Percentiles rank a stretch among this genome's conserved stretches.
Conservation (phyloP, 805 yeast genomes). For the Candida xyloterini region DNA sequence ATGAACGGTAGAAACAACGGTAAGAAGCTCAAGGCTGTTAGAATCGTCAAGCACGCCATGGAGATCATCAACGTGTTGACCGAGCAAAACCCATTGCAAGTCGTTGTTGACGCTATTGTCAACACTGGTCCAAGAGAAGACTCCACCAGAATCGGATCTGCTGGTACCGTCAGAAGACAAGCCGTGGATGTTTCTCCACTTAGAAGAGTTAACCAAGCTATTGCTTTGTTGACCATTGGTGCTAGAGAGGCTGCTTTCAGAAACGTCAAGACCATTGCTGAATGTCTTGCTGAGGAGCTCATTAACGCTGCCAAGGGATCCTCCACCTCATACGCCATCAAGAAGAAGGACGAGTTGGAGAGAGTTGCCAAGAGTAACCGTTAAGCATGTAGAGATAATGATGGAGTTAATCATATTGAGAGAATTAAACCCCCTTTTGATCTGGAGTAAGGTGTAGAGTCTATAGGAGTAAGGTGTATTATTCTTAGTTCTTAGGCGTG, state of each 20-base stretch:
- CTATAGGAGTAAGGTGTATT: background rate
- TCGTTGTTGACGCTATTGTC: constrained; percentile 97
- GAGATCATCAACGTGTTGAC: constrained; percentile 97
- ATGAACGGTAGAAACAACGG: constrained; percentile 99
- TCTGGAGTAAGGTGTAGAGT: constrained; percentile 1
- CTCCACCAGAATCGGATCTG: constrained; percentile 99
- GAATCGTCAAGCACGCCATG: constrained; percentile 98
- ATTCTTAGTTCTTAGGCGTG: background rate
- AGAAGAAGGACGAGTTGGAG: constrained; percentile 99
- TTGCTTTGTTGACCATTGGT: constrained; percentile 97
- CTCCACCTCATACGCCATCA: constrained; percentile 99
- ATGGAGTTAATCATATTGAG: background rate
- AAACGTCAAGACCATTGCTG: constrained; percentile 99
- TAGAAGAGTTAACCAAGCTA: constrained; percentile 99
- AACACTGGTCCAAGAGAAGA: constrained; percentile 99
- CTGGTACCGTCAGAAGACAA: constrained; percentile 99
- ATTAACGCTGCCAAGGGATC: constrained; percentile 99
- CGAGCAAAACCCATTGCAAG: constrained; percentile 99
- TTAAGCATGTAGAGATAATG: constrained; percentile 45
- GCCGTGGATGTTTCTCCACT: constrained; percentile 99
- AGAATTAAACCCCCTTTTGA: background rate
- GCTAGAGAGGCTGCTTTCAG: constrained; percentile 99
- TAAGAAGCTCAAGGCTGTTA: constrained; percentile 99
- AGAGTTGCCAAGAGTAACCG: constrained; percentile 99
- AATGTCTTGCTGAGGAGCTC: constrained; percentile 99